Evolutionary conservation across 1,284 basidiomycete species (phyloP), one percentile per base, ranked within the genome.

Genomic region (Tetrapyrgos nigripes): DNA sequence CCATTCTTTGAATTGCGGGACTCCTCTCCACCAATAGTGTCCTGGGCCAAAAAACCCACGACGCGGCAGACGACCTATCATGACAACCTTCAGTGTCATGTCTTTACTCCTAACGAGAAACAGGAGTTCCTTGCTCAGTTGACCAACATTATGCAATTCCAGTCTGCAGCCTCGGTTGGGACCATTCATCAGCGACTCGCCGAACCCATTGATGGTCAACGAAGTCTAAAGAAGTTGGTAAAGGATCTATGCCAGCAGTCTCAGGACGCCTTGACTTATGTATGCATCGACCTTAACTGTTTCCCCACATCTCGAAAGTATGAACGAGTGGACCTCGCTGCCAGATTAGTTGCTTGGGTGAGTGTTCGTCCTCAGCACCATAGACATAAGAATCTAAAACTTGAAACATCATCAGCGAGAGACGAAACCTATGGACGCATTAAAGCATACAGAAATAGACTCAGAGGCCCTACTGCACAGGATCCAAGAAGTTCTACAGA

Each of bases 131-230:
- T 58, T 5, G 24, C 29, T 10, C 26, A 45, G 3, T 24, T 58
- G 2, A 46, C n/a, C 24, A n/a, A 28, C 3, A 19, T 9, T 5
- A 58, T 58, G 50, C 24, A 46, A 19, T 58, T 50, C 24, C 17
- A 40, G 17, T 48, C 54, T n/a, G 50, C 50, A 29, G 33, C 19
- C 10, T 6, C n/a, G 5, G 27, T 58, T 24, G 57, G 57, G 11
- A 13, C n/a, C 10, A 48, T 53, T 19, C 57, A 58, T 10, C 44
- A 44, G 17, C 4, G 26, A 4, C 50, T 58, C 6, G 14, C 17
- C n/a, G 29, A 53, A 24, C 50, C 50, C 4, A 21, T 48, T 8
- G 19, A 24, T 8, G 13, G 26, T 23, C 23, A 14, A 53, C 17
- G 26, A 54, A 19, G 24, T 10, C n/a, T 11, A 31, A 9, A 29